These are phyloP conservation scores for Plasmodium gonderi DNA, from an alignment of 169 alveolate genomes.

Conservation along the genomic window DNA sequence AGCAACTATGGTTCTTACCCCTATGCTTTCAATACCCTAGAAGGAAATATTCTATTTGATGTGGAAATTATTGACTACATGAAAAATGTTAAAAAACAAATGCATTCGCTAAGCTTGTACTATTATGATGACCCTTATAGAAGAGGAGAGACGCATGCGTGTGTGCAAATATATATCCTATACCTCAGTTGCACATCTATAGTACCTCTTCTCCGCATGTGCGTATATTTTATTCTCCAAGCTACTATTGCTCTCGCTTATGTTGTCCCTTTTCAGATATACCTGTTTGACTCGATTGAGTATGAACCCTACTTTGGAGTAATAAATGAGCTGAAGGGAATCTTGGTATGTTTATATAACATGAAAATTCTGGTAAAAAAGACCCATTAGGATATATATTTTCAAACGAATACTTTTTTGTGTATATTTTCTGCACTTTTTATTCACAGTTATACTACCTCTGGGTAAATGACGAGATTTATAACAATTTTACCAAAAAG, in stretches of 20 bases:
- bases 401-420: neutral
- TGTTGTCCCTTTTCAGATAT: constrained; percentile 28
- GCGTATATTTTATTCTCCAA: neutral
- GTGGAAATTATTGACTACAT: constrained; percentile 66
- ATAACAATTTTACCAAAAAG: constrained; percentile 56
- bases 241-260: neutral
- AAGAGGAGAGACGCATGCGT: neutral
- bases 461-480: constrained; percentile 69
- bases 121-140: neutral
- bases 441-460: constrained; percentile 43
- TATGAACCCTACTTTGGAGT: constrained; percentile 67
- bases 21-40: constrained; percentile 74
- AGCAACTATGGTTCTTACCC: constrained; percentile 68
- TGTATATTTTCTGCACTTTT: neutral
- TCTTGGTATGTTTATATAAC: constrained; percentile 29
- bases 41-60: constrained; percentile 51
- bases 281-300: constrained; percentile 36
- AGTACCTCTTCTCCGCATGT: neutral
- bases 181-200: neutral
- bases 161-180: neutral
- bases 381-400: neutral
- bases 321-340: constrained; percentile 45
- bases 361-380: neutral
- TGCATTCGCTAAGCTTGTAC: neutral
- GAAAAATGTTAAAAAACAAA: constrained; percentile 65